phyloP scores from a whole-genome alignment of 345 rosid genomes.

The Turnera subulata region DNA sequence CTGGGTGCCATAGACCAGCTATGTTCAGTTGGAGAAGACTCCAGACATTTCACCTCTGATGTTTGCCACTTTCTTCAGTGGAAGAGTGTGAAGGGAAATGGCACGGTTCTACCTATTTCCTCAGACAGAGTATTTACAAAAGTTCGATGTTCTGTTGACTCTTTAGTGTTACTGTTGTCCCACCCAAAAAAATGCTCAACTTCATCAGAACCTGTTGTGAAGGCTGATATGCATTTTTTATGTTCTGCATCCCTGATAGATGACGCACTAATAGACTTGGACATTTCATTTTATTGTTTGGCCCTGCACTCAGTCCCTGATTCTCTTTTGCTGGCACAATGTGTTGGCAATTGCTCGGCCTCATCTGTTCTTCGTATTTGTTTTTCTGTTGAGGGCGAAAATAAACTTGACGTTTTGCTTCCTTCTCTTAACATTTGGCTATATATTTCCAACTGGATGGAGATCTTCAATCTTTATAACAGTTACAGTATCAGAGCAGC shows the following conservation, averaged over 20 bases:
- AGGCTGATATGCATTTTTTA: slow-evolving; percentile 50
- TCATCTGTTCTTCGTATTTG: slow-evolving; percentile 45
- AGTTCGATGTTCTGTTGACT: slow-evolving; percentile 48
- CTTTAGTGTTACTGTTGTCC: slow-evolving; percentile 37
- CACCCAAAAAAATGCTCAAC: slow-evolving; percentile 32
- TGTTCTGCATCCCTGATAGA: slow-evolving; percentile 55
- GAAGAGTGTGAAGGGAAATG: slow-evolving; percentile 35
- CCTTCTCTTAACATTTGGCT: slow-evolving; percentile 81
- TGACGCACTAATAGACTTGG: slow-evolving; percentile 39
- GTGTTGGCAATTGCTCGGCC: slow-evolving; percentile 32
- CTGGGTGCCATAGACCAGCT: slow-evolving; percentile 54
- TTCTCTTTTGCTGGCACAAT: slow-evolving; percentile 55
- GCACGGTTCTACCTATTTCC: slow-evolving; percentile 28
- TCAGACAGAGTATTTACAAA: slow-evolving; percentile 35
- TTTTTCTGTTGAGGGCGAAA: slow-evolving; percentile 35
- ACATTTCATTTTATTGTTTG: slow-evolving; percentile 43
- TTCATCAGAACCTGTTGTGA: slow-evolving; percentile 49
- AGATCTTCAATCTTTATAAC: slow-evolving; percentile 37
- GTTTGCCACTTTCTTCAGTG: slow-evolving; percentile 49
- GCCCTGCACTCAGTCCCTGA: slow-evolving; percentile 44
- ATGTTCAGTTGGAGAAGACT: slow-evolving; percentile 48
- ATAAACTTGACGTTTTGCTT: slow-evolving; percentile 45
- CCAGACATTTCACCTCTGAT: slow-evolving; percentile 52
- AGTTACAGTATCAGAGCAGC: slow-evolving; percentile 36
- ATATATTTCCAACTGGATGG: slow-evolving; percentile 52